Conservation (phyloP, 106 monocot genomes). For the Vanilla planifolia region DNA sequence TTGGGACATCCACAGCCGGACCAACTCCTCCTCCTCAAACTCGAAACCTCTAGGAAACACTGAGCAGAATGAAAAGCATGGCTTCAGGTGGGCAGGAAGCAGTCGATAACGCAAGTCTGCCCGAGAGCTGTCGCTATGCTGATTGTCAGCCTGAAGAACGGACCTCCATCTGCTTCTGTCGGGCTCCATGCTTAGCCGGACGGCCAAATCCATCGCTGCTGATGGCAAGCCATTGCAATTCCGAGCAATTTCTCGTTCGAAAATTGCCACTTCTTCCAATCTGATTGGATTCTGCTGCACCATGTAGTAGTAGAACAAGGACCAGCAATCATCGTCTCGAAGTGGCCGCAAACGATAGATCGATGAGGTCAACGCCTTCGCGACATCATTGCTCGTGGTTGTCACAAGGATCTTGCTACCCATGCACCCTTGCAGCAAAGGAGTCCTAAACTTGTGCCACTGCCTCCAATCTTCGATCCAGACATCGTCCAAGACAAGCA, state of each 20-base stretch:
- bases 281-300: too few species aligned
- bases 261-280: too few species aligned
- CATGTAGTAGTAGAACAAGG: too few species aligned
- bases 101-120: conserved; percentile 18
- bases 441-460: neutral
- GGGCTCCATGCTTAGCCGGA: neutral
- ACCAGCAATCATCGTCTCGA: too few species aligned
- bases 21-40: conserved; percentile 3
- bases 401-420: neutral
- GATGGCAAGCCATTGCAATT: neutral
- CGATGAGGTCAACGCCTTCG: too few species aligned
- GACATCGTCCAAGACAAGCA: conserved; percentile 10
- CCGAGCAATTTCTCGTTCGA: too few species aligned
- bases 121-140: neutral
- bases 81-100: conserved; percentile 18
- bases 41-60: conserved; percentile 24
- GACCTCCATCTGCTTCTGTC: neutral
- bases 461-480: neutral
- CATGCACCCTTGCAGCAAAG: neutral
- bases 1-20: conserved; percentile 23
- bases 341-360: too few species aligned
- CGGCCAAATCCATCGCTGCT: neutral
- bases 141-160: neutral
- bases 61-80: conserved; percentile 27
- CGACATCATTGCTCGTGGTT: too few species aligned